Evolutionary conservation across 257 asterid genomes (phyloP), one percentile per base, ranked within the genome.

Genomic region (Plantago ovata): DNA sequence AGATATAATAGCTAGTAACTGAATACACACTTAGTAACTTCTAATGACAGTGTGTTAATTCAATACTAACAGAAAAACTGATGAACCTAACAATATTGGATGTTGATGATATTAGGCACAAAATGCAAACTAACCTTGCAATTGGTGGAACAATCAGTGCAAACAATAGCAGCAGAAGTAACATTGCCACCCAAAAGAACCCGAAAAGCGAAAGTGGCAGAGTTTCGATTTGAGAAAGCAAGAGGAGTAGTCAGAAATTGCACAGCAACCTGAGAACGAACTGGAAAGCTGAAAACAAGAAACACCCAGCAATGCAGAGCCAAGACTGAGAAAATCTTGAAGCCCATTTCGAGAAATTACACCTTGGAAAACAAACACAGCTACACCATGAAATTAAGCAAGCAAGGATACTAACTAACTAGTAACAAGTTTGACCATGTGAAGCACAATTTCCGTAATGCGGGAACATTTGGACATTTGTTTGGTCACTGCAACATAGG

Each of bases 111-210:
- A 1, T 28, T 28, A 28, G 2, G 13, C 20, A 58, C 40, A 38
- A 52, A 72, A 57, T n/a, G n/a, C n/a, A n/a, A 58, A 11, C 43
- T 6, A 58, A 91, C 98, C 95, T 87, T 87, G 84, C 98, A 91
- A 78, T 16, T 63, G 53, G 89, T 76, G 76, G 79, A 56, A 53
- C 95, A 83, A 23, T 67, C 60, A 13, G 39, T 53, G 70, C 96
- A 91, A 58, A 69, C 57, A 72, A 56, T 50, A 44, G 70, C 84
- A 50, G 56, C 56, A 28, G 36, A 28, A 28, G n/a, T n/a, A n/a
- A 3, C 36, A 50, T 76, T 69, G 70, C 64, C 76, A 60, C 70
- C 74, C 56, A 65, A 68, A 62, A 74, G 24, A 51, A 78, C 85
- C 71, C 74, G 77, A 66, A 87, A 91, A 21, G 56, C 62, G 68